Percentiles rank a stretch among this genome's conserved stretches.
Evolutionary conservation across 306 rosid genomes (phyloP).

Genomic region (Gastrolobium bilobum): DNA sequence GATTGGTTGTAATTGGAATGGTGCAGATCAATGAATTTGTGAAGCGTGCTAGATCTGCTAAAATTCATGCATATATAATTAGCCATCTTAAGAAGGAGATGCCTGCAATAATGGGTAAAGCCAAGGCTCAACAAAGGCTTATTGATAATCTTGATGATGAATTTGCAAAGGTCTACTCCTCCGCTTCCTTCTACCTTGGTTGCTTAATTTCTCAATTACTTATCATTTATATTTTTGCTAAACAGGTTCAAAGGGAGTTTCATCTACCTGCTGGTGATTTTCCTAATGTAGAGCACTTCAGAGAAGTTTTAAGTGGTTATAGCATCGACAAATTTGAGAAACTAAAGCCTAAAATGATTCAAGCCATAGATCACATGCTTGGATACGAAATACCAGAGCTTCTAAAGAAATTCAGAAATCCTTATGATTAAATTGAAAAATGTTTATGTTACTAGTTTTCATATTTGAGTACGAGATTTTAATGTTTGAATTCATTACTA

Average conservation of each 20-base stretch:
- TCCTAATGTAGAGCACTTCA: constrained; percentile 80
- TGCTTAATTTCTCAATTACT: constrained; percentile 24
- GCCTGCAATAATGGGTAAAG: constrained; percentile 95
- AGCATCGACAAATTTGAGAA: constrained; percentile 88
- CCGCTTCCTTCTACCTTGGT: background rate
- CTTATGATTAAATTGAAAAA: constrained; percentile 62
- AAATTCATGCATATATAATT: constrained; percentile 91
- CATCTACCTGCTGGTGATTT: constrained; percentile 93
- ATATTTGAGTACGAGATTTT: background rate
- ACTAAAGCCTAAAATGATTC: constrained; percentile 91
- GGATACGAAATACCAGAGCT: constrained; percentile 94
- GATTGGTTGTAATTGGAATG: constrained; percentile 4
- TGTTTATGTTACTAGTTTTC: background rate
- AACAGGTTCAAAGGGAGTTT: constrained; percentile 85
- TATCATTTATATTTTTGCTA: background rate
- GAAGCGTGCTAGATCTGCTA: constrained; percentile 95
- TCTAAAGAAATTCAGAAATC: constrained; percentile 85
- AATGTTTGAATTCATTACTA: constrained; percentile 8
- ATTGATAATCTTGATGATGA: constrained; percentile 77
- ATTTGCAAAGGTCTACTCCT: constrained; percentile 75
- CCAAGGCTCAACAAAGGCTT: constrained; percentile 87
- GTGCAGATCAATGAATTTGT: constrained; percentile 94
- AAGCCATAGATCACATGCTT: constrained; percentile 91
- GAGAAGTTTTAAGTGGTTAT: constrained; percentile 68
- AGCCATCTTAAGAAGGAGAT: constrained; percentile 93